These are phyloP conservation scores for Fusarium sarcochroum DNA, from an alignment of 2,329 filamentous ascomycete genomes.

Conservation along the genomic window DNA sequence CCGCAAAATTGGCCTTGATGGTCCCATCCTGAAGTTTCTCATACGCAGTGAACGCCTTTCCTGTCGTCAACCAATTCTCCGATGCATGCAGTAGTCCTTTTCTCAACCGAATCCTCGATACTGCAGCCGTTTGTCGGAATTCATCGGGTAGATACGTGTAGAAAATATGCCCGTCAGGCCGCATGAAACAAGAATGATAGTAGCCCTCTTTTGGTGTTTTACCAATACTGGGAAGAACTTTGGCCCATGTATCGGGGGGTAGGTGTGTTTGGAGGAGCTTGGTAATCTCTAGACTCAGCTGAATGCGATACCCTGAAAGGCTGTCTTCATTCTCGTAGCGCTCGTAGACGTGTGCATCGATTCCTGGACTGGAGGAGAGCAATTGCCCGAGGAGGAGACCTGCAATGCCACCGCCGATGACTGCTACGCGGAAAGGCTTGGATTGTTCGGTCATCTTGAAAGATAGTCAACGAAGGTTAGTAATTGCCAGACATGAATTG, in stretches of 20 bases:
- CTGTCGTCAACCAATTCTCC: not conserved
- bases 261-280: constrained; percentile 1
- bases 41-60: not conserved
- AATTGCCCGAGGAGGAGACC: constrained; percentile 4
- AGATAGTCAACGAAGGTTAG: too few species aligned
- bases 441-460: not conserved
- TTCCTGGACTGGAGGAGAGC: not conserved
- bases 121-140: not conserved
- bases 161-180: not conserved
- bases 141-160: not conserved
- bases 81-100: not conserved
- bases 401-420: constrained; percentile 4
- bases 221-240: not conserved
- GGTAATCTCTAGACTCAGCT: constrained; percentile 1
- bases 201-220: constrained; percentile 3
- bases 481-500: too few species aligned
- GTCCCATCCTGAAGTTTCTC: not conserved
- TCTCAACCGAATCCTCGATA: not conserved
- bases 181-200: constrained; percentile 9
- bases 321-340: constrained; percentile 3
- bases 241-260: not conserved
- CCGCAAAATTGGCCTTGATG: not conserved
- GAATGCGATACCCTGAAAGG: constrained; percentile 2
- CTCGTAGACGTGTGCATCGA: not conserved
- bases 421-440: not conserved